Evolutionary conservation across 2,329 filamentous ascomycete genomes (phyloP), one percentile per base, ranked within the genome.

Genomic region (Xylariaceae sp.): DNA sequence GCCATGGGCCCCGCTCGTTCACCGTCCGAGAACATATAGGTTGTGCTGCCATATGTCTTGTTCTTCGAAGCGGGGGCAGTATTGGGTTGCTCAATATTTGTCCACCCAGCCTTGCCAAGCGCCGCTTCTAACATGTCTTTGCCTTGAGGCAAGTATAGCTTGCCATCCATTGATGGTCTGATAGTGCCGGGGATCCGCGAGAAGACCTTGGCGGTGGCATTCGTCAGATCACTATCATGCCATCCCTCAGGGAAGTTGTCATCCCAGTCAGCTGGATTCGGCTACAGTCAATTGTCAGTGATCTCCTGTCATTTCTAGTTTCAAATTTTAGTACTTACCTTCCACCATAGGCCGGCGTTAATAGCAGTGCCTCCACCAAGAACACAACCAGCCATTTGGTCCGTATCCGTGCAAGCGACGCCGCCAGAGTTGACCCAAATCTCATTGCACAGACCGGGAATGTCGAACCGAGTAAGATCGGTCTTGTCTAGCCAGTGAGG

Each of bases 381-480:
- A 33, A 88, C 73, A 54, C 85, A 88, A 11, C 83, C 85, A n/a
- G 82, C 81, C 81, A 86, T 86, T 57, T 85, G 80, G 53, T 84
- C 82, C 10, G 79, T 82, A 62, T 88, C 84, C 5, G 73, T 74
- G 64, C 85, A 88, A 36, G 79, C 79, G 52, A 86, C 80, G 27
- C 80, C 82, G 5, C 71, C 69, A 11, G 79, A 80, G 58, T 85
- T 76, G 6, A 72, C 68, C 77, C 82, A 85, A 55, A 88, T 85
- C 64, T 86, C 73, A 62, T 87, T 87, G 64, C 81, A 86, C 48
- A 87, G 75, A 45, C 83, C 82, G 1, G 84, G 84, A 8, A 87
- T 77, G 57, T 88, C 85, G 57, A 87, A 86, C 40, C 83, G 80
- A 3, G 83, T 86, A 19, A 87, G 64, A 22, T 80, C 78, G 11